Evolutionary conservation across 1,139 yeast genomes (phyloP).

Genomic region (Entelexis sorbosivorans): DNA sequence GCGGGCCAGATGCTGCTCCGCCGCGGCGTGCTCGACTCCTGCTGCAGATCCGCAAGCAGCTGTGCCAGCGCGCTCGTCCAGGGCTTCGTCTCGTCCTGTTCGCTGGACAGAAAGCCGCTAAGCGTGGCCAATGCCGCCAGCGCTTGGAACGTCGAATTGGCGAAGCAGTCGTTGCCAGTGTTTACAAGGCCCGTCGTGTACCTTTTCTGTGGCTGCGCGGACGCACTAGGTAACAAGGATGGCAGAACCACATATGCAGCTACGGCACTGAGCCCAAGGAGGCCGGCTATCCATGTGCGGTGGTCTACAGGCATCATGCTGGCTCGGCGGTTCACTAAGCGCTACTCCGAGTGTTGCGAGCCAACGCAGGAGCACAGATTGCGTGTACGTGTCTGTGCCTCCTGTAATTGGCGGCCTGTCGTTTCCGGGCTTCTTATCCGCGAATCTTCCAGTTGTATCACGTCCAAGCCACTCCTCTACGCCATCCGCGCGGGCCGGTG

Average conservation of each 20-base stretch:
- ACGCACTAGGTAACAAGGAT: neutral
- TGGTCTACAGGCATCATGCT: neutral
- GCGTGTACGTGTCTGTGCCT: too few relatives aligned
- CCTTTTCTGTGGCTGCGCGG: neutral
- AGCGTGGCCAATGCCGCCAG: conserved; percentile 58
- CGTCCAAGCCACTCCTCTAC: too few relatives aligned
- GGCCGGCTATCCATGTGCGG: neutral
- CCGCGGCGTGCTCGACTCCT: conserved; percentile 45
- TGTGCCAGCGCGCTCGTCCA: conserved; percentile 39
- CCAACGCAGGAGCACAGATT: neutral
- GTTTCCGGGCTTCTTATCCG: too few relatives aligned
- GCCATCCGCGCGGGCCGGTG: too few relatives aligned
- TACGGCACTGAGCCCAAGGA: neutral
- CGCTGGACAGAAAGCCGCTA: conserved; percentile 42
- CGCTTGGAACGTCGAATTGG: conserved; percentile 84
- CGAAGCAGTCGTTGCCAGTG: conserved; percentile 80
- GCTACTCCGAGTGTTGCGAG: neutral
- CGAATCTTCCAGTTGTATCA: too few relatives aligned
- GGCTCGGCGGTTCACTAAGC: neutral
- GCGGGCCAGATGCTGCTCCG: conserved; percentile 70
- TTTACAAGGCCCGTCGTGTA: conserved; percentile 77
- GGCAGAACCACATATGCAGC: conserved; percentile 12
- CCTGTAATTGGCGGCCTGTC: too few relatives aligned
- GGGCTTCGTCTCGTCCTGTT: conserved; percentile 9
- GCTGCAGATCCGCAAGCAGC: conserved; percentile 47